These are phyloP conservation scores for Suillus clintonianus DNA, from an alignment of 768 basidiomycete species.

Conservation along the genomic window DNA sequence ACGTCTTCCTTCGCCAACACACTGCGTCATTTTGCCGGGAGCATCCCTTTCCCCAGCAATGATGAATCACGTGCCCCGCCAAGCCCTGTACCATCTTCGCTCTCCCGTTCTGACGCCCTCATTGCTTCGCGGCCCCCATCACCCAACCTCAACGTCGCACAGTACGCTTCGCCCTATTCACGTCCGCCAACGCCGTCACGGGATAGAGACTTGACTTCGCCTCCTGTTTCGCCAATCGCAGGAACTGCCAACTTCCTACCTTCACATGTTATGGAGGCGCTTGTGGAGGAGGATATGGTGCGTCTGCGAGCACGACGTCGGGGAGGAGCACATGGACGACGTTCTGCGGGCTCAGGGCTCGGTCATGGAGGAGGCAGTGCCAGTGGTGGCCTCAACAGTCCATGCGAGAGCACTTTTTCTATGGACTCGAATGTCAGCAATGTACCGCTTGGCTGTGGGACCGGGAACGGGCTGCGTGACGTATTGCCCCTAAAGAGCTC, in stretches of 20 bases:
- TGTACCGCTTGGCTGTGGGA: slow-evolving; percentile 76
- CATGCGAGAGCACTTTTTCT: slow-evolving; percentile 77
- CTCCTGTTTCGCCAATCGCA: slow-evolving; percentile 35
- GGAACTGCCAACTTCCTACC: slow-evolving; percentile 59
- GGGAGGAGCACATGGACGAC: slow-evolving; percentile 39
- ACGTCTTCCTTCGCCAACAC: slow-evolving; percentile 83
- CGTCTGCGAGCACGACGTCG: slow-evolving; percentile 72
- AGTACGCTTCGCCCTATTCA: slow-evolving; percentile 78
- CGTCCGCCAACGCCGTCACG: slow-evolving; percentile 46
- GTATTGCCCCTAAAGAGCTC: slow-evolving; percentile 87
- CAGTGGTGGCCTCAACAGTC: slow-evolving; percentile 56
- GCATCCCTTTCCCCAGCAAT: slow-evolving; percentile 66
- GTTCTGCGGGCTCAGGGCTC: slow-evolving; percentile 33
- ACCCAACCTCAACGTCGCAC: slow-evolving; percentile 75
- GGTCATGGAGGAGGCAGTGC: slow-evolving; percentile 32
- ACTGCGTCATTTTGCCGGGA: slow-evolving; percentile 67
- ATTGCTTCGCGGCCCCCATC: slow-evolving; percentile 72
- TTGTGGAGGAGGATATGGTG: slow-evolving; percentile 96
- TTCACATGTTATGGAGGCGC: slow-evolving; percentile 80
- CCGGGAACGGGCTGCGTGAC: slow-evolving; percentile 80
- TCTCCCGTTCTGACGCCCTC: slow-evolving; percentile 24
- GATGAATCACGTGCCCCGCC: slow-evolving; percentile 54
- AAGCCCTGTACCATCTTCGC: slow-evolving; percentile 25
- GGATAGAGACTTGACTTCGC: slow-evolving; percentile 25
- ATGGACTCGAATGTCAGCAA: slow-evolving; percentile 69